phyloP scores from a whole-genome alignment of 768 basidiomycete species.

The Candolleomyces eurysporus region DNA sequence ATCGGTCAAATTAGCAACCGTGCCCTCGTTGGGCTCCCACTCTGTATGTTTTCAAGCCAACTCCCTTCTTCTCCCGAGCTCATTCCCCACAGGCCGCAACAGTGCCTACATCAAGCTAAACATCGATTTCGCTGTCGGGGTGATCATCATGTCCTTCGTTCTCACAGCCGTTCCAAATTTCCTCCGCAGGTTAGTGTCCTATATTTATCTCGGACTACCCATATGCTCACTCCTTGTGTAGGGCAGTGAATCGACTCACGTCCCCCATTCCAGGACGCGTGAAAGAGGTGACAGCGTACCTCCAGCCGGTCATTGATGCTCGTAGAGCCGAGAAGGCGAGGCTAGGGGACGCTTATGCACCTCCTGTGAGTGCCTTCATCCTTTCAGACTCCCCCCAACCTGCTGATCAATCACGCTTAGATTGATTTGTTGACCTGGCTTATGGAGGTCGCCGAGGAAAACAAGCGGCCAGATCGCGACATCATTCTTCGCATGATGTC shows the following conservation, averaged over 20 bases:
- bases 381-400: neutral
- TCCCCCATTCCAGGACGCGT: constrained; percentile 7
- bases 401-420: constrained; percentile 19
- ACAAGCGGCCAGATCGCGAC: constrained; percentile 23
- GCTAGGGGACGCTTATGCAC: constrained; percentile 9
- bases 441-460: constrained; percentile 35
- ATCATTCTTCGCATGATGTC: constrained; percentile 34
- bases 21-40: constrained; percentile 7
- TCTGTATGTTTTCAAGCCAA: constrained; percentile 3
- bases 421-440: constrained; percentile 49
- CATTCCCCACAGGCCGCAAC: constrained; percentile 26
- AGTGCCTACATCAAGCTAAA: constrained; percentile 28
- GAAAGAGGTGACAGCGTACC: neutral
- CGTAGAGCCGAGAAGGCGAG: constrained; percentile 4
- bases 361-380: neutral
- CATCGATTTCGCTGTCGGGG: constrained; percentile 29
- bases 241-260: neutral
- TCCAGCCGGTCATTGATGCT: constrained; percentile 13
- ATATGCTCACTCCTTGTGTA: neutral
- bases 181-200: constrained; percentile 36
- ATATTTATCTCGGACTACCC: constrained; percentile 4
- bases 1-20: neutral
- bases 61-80: neutral
- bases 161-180: constrained; percentile 35
- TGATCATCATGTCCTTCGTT: constrained; percentile 21